phyloP scores from a whole-genome alignment of 768 basidiomycete genomes.

The Serendipita sp. region DNA sequence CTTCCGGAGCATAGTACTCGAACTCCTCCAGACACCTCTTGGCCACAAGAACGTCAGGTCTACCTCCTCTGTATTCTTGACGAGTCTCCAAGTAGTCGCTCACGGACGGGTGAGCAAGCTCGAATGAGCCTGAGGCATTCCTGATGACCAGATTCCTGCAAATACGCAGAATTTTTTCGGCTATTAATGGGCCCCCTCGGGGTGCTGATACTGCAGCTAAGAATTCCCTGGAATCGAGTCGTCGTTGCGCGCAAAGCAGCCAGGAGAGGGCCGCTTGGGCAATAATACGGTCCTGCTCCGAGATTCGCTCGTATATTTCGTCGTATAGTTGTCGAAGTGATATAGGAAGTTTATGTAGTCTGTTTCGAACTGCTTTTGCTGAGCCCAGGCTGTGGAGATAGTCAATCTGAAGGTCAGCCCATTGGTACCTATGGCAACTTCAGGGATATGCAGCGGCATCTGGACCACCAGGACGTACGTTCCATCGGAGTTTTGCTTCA shows the following conservation, averaged over 20 bases:
- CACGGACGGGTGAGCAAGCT: not conserved
- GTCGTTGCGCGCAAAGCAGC: not conserved
- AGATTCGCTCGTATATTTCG: not conserved
- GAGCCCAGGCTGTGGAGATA: not conserved
- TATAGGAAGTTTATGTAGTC: not conserved
- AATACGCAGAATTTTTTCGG: not conserved
- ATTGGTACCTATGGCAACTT: not conserved
- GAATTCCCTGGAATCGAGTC: not conserved
- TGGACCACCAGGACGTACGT: not conserved
- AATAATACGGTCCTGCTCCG: not conserved
- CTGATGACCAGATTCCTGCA: not conserved
- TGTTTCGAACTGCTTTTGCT: not conserved
- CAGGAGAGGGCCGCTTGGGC: not conserved
- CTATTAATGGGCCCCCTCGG: not conserved
- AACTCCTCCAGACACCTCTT: not conserved
- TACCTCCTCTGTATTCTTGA: not conserved
- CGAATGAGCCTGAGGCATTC: not conserved
- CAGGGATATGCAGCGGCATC: not conserved
- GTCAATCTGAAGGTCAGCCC: not conserved
- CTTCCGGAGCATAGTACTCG: not conserved
- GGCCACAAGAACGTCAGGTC: not conserved
- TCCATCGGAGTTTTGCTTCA: not conserved
- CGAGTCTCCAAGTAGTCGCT: not conserved
- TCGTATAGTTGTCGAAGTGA: not conserved
- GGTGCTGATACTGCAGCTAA: not conserved